Evolutionary conservation across 495 filamentous ascomycete genomes (phyloP).

Genomic region (Friedmanniomyces endolithicus): DNA sequence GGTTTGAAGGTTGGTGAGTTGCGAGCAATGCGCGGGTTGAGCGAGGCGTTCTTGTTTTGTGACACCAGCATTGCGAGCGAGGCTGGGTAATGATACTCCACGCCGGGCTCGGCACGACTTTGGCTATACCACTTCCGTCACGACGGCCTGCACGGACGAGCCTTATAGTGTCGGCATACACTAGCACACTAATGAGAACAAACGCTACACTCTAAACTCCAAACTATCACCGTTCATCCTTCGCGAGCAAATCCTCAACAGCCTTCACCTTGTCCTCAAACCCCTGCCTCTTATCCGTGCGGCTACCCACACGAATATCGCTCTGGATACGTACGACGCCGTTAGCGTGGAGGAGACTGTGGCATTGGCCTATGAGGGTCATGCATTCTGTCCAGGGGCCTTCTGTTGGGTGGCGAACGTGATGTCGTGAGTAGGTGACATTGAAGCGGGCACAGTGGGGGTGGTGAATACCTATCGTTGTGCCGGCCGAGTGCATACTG

Average conservation of each 20-base stretch:
- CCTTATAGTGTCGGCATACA: background rate
- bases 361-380: constrained; percentile 78
- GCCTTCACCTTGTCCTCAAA: constrained; percentile 55
- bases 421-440: constrained; percentile 1
- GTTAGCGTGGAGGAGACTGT: constrained; percentile 66
- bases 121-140: too few species aligned
- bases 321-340: constrained; percentile 77
- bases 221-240: constrained; percentile 23
- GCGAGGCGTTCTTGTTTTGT: background rate
- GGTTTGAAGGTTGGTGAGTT: background rate
- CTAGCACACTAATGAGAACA: background rate
- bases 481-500: constrained; percentile 84
- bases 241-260: constrained; percentile 44
- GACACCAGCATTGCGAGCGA: background rate
- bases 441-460: background rate
- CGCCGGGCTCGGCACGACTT: too few species aligned
- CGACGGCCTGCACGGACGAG: background rate
- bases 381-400: constrained; percentile 86
- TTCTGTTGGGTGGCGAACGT: constrained; percentile 39
- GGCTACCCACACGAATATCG: constrained; percentile 75
- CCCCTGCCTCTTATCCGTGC: constrained; percentile 57
- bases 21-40: background rate
- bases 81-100: background rate
- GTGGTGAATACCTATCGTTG: constrained; percentile 58
- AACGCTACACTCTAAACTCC: background rate